These are phyloP conservation scores for Friedmanniomyces endolithicus DNA, from an alignment of 495 filamentous ascomycete species.

Conservation along the genomic window DNA sequence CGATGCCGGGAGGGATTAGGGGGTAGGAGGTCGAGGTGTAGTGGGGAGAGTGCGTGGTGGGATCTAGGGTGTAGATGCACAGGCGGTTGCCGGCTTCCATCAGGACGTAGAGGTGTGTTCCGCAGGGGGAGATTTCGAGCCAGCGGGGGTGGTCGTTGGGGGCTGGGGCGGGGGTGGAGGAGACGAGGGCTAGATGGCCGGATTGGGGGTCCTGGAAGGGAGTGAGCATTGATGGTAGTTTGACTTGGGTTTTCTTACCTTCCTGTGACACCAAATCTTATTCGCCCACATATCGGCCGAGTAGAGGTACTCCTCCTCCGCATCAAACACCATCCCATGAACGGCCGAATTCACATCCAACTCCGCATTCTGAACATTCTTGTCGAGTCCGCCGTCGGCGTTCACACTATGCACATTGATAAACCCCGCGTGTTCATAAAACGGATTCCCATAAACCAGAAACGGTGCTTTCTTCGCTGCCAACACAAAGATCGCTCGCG, in stretches of 20 bases:
- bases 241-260: constrained; percentile 26
- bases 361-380: constrained; percentile 68
- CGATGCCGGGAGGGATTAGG: constrained; percentile 55
- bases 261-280: constrained; percentile 76
- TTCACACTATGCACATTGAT: constrained; percentile 67
- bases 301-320: constrained; percentile 72
- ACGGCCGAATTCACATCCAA: constrained; percentile 63
- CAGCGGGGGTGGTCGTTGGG: constrained; percentile 67
- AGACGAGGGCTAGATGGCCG: constrained; percentile 53
- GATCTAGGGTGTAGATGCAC: constrained; percentile 68
- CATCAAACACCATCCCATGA: constrained; percentile 82
- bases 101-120: constrained; percentile 66
- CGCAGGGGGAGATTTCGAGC: constrained; percentile 66
- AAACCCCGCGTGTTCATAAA: constrained; percentile 70
- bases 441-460: constrained; percentile 73
- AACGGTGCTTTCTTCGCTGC: constrained; percentile 64
- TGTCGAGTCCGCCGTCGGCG: constrained; percentile 45
- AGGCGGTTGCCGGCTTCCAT: constrained; percentile 78
- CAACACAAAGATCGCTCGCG: constrained; percentile 73
- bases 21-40: constrained; percentile 68
- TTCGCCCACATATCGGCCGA: constrained; percentile 73
- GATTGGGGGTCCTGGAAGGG: constrained; percentile 33
- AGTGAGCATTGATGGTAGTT: neutral
- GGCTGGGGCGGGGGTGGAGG: constrained; percentile 55
- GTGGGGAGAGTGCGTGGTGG: constrained; percentile 61